Percentiles rank a stretch among this genome's conserved stretches.
Evolutionary conservation across 2,329 filamentous ascomycete genomes (phyloP).

Genomic region (Teratosphaeria nubilosa): DNA sequence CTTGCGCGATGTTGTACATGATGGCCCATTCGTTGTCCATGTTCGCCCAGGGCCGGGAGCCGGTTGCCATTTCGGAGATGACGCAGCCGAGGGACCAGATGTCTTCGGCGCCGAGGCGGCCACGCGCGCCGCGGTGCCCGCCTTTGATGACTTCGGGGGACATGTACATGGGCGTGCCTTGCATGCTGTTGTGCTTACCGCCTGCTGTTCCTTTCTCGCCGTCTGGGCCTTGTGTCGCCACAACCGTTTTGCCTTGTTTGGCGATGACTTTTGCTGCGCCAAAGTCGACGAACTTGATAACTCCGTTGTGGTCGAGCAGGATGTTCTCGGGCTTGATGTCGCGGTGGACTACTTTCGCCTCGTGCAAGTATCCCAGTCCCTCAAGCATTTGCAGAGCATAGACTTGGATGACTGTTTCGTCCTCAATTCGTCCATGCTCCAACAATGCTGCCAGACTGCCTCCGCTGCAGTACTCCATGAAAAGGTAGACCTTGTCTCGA

Average conservation of each 20-base stretch:
- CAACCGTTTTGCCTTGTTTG: slow-evolving; percentile 78
- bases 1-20: slow-evolving; percentile 99
- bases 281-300: slow-evolving; percentile 99
- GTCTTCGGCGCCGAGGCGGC: slow-evolving; percentile 78
- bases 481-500: slow-evolving; percentile 98
- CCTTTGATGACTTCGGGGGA: slow-evolving; percentile 97
- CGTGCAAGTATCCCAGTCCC: slow-evolving; percentile 85
- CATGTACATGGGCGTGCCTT: slow-evolving; percentile 99
- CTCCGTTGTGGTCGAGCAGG: slow-evolving; percentile 89
- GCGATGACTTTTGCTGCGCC: slow-evolving; percentile 96
- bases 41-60: slow-evolving; percentile 84
- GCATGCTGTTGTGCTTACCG: slow-evolving; percentile 64
- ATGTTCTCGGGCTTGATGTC: slow-evolving; percentile 98
- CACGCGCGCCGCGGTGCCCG: slow-evolving; percentile 54
- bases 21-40: slow-evolving; percentile 99
- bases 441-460: slow-evolving; percentile 82
- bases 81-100: slow-evolving; percentile 97
- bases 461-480: slow-evolving; percentile 98
- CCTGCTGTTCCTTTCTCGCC: slow-evolving; percentile 12
- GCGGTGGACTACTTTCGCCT: slow-evolving; percentile 83
- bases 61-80: slow-evolving; percentile 94
- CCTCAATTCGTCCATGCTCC: slow-evolving; percentile 93
- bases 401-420: slow-evolving; percentile 95
- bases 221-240: slow-evolving; percentile 37
- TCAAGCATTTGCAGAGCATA: slow-evolving; percentile 91